These are phyloP conservation scores for Sporothrix humicola DNA, from an alignment of 2,329 filamentous ascomycete genomes.

Conservation along the genomic window DNA sequence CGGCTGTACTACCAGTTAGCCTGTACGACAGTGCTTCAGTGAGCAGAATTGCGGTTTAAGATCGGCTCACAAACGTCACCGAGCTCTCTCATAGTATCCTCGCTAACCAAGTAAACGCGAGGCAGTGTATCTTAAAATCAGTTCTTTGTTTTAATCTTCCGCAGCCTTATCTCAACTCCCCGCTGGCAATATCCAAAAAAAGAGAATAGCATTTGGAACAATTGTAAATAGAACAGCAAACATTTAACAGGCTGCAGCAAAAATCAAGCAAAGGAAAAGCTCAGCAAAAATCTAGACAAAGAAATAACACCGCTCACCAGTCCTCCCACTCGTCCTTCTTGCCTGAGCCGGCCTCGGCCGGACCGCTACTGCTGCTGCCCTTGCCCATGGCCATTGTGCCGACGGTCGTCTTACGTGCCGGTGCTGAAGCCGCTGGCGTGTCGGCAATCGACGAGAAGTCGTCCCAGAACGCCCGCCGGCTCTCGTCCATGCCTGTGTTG, in stretches of 20 bases:
- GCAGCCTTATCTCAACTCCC: too few relatives aligned
- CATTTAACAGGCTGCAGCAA: neutral
- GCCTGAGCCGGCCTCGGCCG: conserved; percentile 42
- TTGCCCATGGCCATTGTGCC: conserved; percentile 66
- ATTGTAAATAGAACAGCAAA: neutral
- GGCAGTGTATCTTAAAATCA: too few relatives aligned
- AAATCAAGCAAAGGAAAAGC: neutral
- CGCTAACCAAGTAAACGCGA: neutral
- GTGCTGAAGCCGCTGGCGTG: conserved; percentile 54
- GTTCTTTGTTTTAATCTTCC: too few relatives aligned
- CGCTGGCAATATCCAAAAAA: neutral
- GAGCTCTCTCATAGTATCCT: neutral
- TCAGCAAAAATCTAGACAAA: neutral
- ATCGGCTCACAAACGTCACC: too few relatives aligned
- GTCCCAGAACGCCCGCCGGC: conserved; percentile 89
- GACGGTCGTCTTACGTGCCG: conserved; percentile 52
- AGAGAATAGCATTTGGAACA: neutral
- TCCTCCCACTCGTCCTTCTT: conserved; percentile 69
- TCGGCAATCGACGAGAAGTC: conserved; percentile 77
- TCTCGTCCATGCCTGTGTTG: conserved; percentile 57
- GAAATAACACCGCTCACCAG: conserved; percentile 52
- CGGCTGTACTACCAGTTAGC: neutral
- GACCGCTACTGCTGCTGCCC: conserved; percentile 46
- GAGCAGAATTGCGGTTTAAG: too few relatives aligned
- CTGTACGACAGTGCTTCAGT: neutral